Base-by-base conservation (phyloP, 129 eudicot genomes). In the Ambrosia trifida region DNA sequence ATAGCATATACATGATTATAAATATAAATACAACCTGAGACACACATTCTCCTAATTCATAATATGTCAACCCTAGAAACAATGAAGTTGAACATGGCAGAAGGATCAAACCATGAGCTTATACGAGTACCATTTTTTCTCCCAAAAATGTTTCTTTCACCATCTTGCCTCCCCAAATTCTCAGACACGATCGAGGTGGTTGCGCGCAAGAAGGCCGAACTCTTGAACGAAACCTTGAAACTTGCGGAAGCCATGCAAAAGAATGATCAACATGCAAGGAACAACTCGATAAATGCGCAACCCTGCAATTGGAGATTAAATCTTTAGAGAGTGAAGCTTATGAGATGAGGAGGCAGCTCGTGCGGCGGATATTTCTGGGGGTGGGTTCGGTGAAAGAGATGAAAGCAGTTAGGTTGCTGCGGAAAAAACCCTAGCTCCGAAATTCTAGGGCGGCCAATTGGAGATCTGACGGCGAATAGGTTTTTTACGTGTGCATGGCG, bases 61-160 rank as follows among this genome's bases (percentile, higher is more conserved):
- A 40, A 18, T 17, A 18, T 11, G 17, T 18, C 58, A 52, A 52
- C 58, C 58, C 58, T 52, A 52, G 10, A 51, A 51, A 51, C 58
- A 51, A 17, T 52, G 58, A 52, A 52, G 28, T 6, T 52, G 28
- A 7, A 57, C 30, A 6, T 24, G 3, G 12, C 2, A 18, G 63
- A 57, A 11, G 38, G 24, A 0, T 28, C 63, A 24, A 57, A 33
- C 63, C 38, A 57, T 9, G 63, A 11, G 38, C 24, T 28, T 11
- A 4, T 5, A 57, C 36, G 28, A 57, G 16, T 4, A 11, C 63
- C 38, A n/a, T 24, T 57, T 10, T 57, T 24, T 28, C 63, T 57
- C 63, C 63, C 63, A 57, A 57, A 7, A 28, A 24, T 57, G 16
- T 57, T 57, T 57, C 16, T 57, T 57, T 57, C 63, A 1, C 63